A percentile compares a stretch with the other conserved stretches of the same genome.
These are phyloP conservation scores for Dimargaris xerosporica DNA, from an alignment of 192 early-diverging fungal genomes.

Conservation along the genomic window DNA sequence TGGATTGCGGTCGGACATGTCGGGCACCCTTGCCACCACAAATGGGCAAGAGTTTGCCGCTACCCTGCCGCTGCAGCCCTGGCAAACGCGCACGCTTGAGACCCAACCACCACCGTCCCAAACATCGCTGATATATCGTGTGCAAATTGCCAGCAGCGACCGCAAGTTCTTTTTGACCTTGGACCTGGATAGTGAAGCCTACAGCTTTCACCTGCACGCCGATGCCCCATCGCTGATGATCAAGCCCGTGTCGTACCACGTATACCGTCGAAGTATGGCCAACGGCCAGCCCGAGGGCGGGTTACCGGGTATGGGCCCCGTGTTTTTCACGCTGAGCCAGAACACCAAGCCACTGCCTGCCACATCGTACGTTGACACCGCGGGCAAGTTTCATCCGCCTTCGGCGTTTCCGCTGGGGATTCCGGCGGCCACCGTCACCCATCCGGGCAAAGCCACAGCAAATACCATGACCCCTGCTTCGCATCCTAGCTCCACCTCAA, in stretches of 20 bases:
- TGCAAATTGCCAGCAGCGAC: conserved; percentile 10
- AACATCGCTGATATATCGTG: not conserved
- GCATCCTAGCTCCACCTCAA: not conserved
- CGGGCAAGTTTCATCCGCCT: not conserved
- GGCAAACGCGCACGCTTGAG: not conserved
- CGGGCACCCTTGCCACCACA: too few species aligned
- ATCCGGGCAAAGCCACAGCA: not conserved
- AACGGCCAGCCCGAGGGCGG: not conserved
- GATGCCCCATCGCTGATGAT: not conserved
- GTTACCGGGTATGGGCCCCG: not conserved
- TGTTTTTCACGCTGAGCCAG: conserved; percentile 2
- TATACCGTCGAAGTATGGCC: not conserved
- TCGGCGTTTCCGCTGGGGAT: conserved; percentile 2
- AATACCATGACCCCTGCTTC: too few species aligned
- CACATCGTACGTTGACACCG: not conserved
- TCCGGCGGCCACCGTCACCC: not conserved
- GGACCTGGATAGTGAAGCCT: not conserved
- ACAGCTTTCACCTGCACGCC: conserved; percentile 7
- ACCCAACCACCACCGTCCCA: not conserved
- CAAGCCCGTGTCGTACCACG: conserved; percentile 9
- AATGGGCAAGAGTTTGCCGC: not conserved
- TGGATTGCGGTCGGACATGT: not conserved
- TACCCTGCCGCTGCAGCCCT: not conserved
- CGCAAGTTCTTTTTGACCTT: conserved; percentile 6
- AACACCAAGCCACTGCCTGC: not conserved